These are phyloP conservation scores for Cucurbita pepo DNA, from an alignment of 306 rosid genomes.

Conservation along the genomic window DNA sequence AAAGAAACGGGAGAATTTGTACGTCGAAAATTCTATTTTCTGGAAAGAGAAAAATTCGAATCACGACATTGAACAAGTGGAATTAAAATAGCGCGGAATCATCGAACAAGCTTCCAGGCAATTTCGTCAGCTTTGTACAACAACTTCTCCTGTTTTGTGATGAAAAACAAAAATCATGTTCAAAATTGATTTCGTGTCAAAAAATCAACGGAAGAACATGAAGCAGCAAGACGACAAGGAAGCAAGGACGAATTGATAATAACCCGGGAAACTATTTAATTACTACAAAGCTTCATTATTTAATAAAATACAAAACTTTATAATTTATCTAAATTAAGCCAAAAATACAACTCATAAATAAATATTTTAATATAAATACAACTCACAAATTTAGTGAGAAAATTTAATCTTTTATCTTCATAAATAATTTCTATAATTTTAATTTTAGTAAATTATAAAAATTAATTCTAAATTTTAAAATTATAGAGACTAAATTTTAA, in stretches of 20 bases:
- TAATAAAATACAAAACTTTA: too few species aligned
- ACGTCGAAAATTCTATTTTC: neutral
- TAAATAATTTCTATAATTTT: too few species aligned
- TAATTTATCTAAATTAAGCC: too few species aligned
- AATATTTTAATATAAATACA: too few species aligned
- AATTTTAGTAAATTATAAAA: too few species aligned
- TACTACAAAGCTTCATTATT: neutral
- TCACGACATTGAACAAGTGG: neutral
- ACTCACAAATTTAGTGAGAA: too few species aligned
- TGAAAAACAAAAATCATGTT: neutral
- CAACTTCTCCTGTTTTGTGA: neutral
- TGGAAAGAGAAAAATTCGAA: neutral
- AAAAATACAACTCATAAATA: too few species aligned
- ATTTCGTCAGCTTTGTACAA: neutral
- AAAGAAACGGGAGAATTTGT: neutral
- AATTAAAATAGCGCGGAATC: neutral
- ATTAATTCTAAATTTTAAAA: too few species aligned
- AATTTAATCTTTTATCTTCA: too few species aligned
- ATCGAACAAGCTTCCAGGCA: neutral
- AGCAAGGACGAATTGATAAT: neutral
- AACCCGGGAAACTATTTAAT: neutral
- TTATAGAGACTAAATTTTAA: too few species aligned
- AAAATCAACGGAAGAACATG: neutral
- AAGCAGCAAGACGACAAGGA: neutral
- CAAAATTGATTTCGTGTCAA: neutral